Base-by-base conservation (phyloP, 148 eudicot genomes). In the Camellia granthamiana region DNA sequence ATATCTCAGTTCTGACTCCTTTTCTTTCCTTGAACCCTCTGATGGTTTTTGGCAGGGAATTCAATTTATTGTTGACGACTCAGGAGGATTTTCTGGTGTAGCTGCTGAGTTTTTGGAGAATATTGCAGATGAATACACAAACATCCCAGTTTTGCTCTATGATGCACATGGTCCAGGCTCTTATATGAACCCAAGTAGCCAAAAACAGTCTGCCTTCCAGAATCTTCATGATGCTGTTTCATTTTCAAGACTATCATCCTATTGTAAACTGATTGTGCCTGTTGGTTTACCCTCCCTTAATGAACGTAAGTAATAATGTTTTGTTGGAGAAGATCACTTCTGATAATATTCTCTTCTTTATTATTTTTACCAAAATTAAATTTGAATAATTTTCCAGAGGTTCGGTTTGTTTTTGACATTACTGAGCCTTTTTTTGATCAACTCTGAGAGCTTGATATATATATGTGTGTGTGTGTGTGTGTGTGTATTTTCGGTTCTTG, bases 21-120 rank as follows among this genome's bases (percentile, higher is more conserved):
- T 71, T 58, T n/a, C 47, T 65, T 82, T 66, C 59, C 72, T 49
- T 47, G 51, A 54, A 71, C 65, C 47, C 9, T 16, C 49, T 68
- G 55, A 54, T 80, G 9, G 4, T 67, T 72, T 54, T 84, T 83
- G 82, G 74, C 88, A 93, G 97, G 99, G 99, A 79, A 89, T 95
- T 81, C 99, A 95, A 89, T 92, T 83, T 84, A 54, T 93, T 68
- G 90, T 91, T 78, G 97, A 95, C 86, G 95, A 93, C 78, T 88
- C 97, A 16, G 97, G 98, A 76, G 99, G 99, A 15, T 95, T 95
- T 84, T 89, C 97, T 77, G 92, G 97, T 88, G 83, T 93, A 65
- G 94, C 93, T 44, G 93, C 88, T 67, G 94, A 91, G 78, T 87
- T 95, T 81, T 77, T 95, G 81, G 91, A 90, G 86, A 86, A 83